These are phyloP conservation scores for Plasmodium gallinaceum DNA, from an alignment of 169 alveolate species.

Conservation along the genomic window DNA sequence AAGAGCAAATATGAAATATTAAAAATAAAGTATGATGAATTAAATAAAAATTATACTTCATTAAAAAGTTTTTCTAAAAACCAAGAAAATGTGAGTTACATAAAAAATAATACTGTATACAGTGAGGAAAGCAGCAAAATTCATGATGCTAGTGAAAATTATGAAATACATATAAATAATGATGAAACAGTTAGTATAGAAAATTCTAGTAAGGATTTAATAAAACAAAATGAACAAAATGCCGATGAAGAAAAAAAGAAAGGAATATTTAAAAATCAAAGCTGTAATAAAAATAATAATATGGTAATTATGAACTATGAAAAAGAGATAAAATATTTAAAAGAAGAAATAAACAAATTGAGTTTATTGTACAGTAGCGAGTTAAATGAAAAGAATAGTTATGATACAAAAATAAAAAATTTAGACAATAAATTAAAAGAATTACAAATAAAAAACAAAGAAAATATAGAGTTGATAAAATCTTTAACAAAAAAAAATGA, in stretches of 20 bases:
- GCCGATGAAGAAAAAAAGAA: background rate
- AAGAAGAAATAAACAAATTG: constrained; percentile 48
- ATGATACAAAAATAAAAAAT: constrained; percentile 27
- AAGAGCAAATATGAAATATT: constrained; percentile 15
- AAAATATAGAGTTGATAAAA: constrained; percentile 16
- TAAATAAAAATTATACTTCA: background rate
- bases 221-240: background rate
- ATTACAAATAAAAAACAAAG: constrained; percentile 16
- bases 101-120: background rate
- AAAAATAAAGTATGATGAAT: constrained; percentile 2
- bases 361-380: constrained; percentile 50
- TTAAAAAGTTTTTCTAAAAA: background rate
- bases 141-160: background rate
- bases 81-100: background rate
- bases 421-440: constrained; percentile 12
- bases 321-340: constrained; percentile 34
- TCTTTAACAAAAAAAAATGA: constrained; percentile 7
- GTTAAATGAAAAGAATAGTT: constrained; percentile 47
- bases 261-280: background rate
- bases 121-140: background rate
- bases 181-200: background rate
- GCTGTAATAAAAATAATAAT: background rate
- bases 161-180: background rate
- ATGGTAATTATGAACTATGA: background rate
- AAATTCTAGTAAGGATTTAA: background rate